Evolutionary conservation across 2,329 filamentous ascomycete genomes (phyloP).

Genomic region (Pseudogymnoascus sp.): DNA sequence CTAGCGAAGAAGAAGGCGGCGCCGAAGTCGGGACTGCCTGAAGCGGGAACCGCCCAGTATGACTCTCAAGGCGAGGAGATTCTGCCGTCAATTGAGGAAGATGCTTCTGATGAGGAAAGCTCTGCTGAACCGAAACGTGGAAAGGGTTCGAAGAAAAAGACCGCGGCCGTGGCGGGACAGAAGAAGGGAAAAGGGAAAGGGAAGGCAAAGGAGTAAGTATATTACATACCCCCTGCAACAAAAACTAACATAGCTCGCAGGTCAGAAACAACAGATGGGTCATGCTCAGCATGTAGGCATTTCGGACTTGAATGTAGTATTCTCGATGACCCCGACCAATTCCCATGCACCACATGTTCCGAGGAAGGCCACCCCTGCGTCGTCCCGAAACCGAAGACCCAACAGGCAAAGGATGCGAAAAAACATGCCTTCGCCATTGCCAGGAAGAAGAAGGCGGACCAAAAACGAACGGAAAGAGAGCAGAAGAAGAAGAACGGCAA

Average conservation of each 20-base stretch:
- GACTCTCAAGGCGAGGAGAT: background rate
- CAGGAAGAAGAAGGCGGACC: slow-evolving; percentile 18
- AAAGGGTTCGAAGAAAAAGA: background rate
- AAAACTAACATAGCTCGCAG: background rate
- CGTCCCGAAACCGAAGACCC: slow-evolving; percentile 18
- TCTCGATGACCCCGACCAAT: slow-evolving; percentile 16
- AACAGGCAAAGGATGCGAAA: slow-evolving; percentile 20
- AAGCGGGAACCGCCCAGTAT: background rate
- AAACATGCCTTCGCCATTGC: slow-evolving; percentile 16
- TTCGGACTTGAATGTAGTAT: background rate
- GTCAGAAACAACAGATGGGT: background rate
- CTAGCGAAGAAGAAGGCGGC: background rate
- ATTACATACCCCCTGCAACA: background rate
- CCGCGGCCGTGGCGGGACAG: background rate
- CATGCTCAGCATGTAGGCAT: background rate
- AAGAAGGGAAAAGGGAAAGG: background rate
- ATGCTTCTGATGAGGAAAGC: background rate
- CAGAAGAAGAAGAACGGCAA: slow-evolving; percentile 15
- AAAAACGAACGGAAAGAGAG: slow-evolving; percentile 16
- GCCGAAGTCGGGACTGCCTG: background rate
- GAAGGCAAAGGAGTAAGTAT: background rate
- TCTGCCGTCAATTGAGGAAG: background rate
- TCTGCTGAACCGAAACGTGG: background rate
- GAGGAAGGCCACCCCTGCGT: slow-evolving; percentile 20
- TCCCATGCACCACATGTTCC: slow-evolving; percentile 22